Conservation (phyloP, 257 asterid species). For the Primulina huaijiensis region DNA sequence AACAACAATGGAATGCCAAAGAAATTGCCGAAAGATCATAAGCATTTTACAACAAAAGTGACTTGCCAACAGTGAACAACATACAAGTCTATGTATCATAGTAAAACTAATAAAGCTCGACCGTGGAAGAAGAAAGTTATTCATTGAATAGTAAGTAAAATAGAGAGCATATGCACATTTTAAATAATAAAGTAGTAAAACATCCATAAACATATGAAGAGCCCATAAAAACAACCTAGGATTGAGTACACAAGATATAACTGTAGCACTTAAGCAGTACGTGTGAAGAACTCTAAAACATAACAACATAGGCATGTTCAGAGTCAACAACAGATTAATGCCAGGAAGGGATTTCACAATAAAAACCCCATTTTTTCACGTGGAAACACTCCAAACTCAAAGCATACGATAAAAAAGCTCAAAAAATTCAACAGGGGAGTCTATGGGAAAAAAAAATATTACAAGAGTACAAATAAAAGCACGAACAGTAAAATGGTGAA, state of each 20-base stretch:
- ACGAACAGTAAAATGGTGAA: not conserved
- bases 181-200: too few species aligned
- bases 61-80: not conserved
- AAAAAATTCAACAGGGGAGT: not conserved
- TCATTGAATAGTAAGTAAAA: too few species aligned
- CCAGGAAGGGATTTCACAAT: not conserved
- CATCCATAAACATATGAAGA: too few species aligned
- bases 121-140: too few species aligned
- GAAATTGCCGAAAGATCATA: not conserved
- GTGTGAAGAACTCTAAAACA: not conserved
- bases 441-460: not conserved
- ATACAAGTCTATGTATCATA: not conserved
- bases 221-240: too few species aligned
- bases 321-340: not conserved
- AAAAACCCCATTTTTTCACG: not conserved
- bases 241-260: not conserved
- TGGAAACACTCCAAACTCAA: conserved; percentile 6
- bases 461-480: not conserved
- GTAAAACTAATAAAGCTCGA: not conserved
- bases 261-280: not conserved
- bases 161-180: too few species aligned
- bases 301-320: not conserved
- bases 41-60: not conserved
- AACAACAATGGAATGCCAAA: conserved; percentile 7
- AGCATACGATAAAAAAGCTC: not conserved